These are phyloP conservation scores for Stramenopiles sp. DNA, from an alignment of 352 stramenopile species.

Conservation along the genomic window DNA sequence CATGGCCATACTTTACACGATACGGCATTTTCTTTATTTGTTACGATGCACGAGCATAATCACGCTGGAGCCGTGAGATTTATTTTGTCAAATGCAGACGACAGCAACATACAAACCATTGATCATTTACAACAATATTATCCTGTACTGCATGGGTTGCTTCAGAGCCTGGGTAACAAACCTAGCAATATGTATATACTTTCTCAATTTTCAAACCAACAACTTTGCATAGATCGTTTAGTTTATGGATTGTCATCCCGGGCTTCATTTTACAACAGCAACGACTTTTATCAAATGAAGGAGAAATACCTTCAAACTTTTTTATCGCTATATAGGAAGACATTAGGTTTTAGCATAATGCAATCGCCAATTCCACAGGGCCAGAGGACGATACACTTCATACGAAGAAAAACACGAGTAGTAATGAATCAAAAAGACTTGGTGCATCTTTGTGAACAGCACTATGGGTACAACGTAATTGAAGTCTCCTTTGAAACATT, in stretches of 20 bases:
- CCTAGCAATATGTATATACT: neutral
- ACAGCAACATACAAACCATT: neutral
- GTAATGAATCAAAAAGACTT: neutral
- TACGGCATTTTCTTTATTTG: conserved; percentile 5
- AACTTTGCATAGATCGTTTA: neutral
- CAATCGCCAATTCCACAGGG: neutral
- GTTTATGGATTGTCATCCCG: neutral
- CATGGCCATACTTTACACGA: conserved; percentile 6
- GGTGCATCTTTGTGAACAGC: neutral
- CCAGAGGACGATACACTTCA: neutral
- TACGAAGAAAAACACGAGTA: neutral
- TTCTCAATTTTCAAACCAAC: neutral
- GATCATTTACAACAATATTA: neutral
- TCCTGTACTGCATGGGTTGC: neutral
- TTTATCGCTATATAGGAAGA: neutral
- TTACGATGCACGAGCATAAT: neutral
- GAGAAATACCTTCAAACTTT: neutral
- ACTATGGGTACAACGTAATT: neutral
- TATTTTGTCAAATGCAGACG: conserved; percentile 3
- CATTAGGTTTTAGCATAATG: neutral
- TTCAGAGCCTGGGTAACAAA: neutral
- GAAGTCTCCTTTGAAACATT: neutral
- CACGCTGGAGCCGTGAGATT: neutral
- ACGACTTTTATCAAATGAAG: neutral
- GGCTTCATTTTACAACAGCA: neutral